Conservation (phyloP, 768 basidiomycete genomes). For the Chalciporus piperatus region DNA sequence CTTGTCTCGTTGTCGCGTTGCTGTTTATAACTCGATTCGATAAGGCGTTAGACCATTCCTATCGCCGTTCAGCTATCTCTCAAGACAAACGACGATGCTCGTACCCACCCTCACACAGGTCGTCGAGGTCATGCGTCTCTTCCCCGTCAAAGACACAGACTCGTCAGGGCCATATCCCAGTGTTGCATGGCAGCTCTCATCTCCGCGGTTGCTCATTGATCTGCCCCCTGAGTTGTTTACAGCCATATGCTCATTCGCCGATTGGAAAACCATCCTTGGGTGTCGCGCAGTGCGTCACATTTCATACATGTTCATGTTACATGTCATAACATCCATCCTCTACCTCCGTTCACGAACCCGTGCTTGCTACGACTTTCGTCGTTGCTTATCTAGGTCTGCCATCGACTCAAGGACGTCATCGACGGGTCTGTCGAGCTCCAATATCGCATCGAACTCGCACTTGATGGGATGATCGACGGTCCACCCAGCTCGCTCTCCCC, state of each 20-base stretch:
- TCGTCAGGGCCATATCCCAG: not conserved
- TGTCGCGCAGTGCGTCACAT: conserved; percentile 9
- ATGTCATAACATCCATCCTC: no score
- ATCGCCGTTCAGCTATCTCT: not conserved
- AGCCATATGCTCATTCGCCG: conserved; percentile 8
- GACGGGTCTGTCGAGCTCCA: conserved; percentile 32
- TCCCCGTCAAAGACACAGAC: not conserved
- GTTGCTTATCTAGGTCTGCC: conserved; percentile 22
- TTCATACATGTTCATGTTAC: not conserved
- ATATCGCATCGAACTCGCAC: conserved; percentile 38
- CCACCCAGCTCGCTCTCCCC: conserved; percentile 12
- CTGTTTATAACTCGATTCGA: not conserved
- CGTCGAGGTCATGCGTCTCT: not conserved
- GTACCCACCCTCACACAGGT: not conserved
- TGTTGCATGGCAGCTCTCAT: not conserved
- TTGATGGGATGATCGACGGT: conserved; percentile 35
- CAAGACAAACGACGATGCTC: not conserved
- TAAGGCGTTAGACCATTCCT: not conserved
- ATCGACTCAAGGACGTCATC: conserved; percentile 14
- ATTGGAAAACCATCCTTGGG: conserved; percentile 7
- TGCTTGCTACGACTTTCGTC: not conserved
- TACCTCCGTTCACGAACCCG: not conserved
- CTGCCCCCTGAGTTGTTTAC: conserved; percentile 16
- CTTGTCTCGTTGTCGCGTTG: not conserved
- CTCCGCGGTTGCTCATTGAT: conserved; percentile 4